phyloP scores from a whole-genome alignment of 768 basidiomycete genomes.

The Podaxis mareebaensis region DNA sequence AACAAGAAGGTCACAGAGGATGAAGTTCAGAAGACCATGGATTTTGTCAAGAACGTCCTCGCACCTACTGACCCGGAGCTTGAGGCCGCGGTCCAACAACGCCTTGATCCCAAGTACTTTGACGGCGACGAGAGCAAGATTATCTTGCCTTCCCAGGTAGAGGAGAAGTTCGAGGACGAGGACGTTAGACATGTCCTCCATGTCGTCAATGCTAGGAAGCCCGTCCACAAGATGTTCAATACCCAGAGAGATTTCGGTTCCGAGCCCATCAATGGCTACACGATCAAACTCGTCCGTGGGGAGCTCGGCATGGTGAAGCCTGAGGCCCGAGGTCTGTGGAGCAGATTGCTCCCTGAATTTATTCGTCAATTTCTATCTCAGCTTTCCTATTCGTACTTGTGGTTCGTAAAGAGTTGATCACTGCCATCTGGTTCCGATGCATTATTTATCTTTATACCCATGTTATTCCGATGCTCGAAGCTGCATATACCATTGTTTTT shows the following conservation, averaged over 20 bases:
- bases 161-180: slow-evolving; percentile 23
- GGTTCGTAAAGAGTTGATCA: no score
- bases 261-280: slow-evolving; percentile 22
- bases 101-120: slow-evolving; percentile 21
- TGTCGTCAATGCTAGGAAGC: slow-evolving; percentile 47
- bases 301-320: slow-evolving; percentile 22
- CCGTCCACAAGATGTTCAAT: slow-evolving; percentile 26
- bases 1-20: slow-evolving; percentile 26
- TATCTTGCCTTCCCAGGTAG: slow-evolving; percentile 21
- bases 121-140: slow-evolving; percentile 24
- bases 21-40: slow-evolving; percentile 23
- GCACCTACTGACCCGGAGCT: slow-evolving; percentile 27
- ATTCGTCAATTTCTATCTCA: no score
- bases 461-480: no score
- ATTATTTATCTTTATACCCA: no score
- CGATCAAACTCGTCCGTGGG: slow-evolving; percentile 22
- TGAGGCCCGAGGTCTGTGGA: no score
- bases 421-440: no score
- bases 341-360: no score
- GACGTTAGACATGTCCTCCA: slow-evolving; percentile 38
- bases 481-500: no score
- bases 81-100: slow-evolving; percentile 22
- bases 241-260: slow-evolving; percentile 9
- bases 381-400: no score
- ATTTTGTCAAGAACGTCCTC: slow-evolving; percentile 24